Evolutionary conservation across 805 yeast genomes (phyloP).

Genomic region (Saccharomycopsis oosterbeekiorum): DNA sequence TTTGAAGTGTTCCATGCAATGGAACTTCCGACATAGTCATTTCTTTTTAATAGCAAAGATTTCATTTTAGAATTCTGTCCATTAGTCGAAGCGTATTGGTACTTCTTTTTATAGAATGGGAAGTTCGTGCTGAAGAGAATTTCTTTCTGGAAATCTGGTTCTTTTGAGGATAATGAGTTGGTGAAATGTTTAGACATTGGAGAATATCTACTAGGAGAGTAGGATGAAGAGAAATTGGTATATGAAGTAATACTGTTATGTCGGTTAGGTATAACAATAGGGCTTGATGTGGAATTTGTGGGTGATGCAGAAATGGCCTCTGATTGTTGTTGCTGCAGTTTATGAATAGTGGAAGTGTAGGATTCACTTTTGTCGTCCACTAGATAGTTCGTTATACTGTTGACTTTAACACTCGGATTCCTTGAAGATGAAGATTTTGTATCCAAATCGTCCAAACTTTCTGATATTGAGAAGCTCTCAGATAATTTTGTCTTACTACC

Average conservation of each 20-base stretch:
- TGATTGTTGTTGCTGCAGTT: background rate
- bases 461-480: background rate
- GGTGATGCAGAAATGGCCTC: background rate
- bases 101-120: slow-evolving; percentile 64
- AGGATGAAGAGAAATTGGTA: background rate
- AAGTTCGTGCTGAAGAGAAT: slow-evolving; percentile 66
- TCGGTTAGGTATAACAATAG: background rate
- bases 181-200: background rate
- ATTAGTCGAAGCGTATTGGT: slow-evolving; percentile 35
- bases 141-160: slow-evolving; percentile 29
- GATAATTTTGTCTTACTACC: background rate
- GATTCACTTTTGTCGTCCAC: background rate
- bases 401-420: background rate
- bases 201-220: background rate
- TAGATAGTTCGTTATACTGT: background rate
- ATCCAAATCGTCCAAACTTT: background rate
- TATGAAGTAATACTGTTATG: background rate
- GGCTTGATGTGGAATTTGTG: background rate
- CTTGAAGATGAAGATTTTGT: background rate
- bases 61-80: slow-evolving; percentile 31
- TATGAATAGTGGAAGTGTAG: background rate
- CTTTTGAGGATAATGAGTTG: background rate
- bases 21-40: slow-evolving; percentile 38
- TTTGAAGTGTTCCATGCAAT: slow-evolving; percentile 54
- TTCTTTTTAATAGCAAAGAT: slow-evolving; percentile 12